Base-by-base conservation (phyloP, 2,329 filamentous ascomycete genomes). In the Colletotrichum plurivorum region DNA sequence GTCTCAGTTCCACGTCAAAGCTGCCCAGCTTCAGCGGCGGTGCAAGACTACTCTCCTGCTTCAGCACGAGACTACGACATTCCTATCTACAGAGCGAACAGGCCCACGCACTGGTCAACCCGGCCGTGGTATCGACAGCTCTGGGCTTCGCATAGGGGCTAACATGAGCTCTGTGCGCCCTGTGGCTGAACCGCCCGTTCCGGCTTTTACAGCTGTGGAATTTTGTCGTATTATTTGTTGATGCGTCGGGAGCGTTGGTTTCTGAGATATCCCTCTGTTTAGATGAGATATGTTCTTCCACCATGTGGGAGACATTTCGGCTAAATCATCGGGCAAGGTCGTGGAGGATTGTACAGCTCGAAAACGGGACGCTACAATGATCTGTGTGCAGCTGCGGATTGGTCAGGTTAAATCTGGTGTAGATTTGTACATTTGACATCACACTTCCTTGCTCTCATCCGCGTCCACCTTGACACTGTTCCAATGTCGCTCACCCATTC, bases 251-350 rank as follows among this genome's bases (percentile, higher is more conserved):
- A 71, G 60, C 68, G 55, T 65, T 71, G 68, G 56, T 71, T 71
- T 68, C 59, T 63, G 70, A 71, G 67, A 71, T 71, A 71, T 68
- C 70, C 70, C 68, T 71, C 70, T 71, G 68, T 69, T 71, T 53
- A 61, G 66, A 69, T 69, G 45, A 66, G 66, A 66, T 45, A 25
- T 49, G n/a, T 20, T 25, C 5, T 56, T 16, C 55, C 22, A 8
- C 18, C 36, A 22, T 36, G 52, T 45, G 55, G 66, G 41, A 48
- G 27, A 49, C 39, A 49, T 56, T 43, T 69, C 66, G 20, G 66
- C 66, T 46, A 56, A 66, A 66, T 69, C 66, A 69, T 51, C 55
- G 62, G 49, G 66, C 43, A 60, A 66, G 62, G 43, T 27, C 4
- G 55, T 60, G 55, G 51, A 10, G 31, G 8, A 15, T 39, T 54